Conservation (phyloP, 768 basidiomycete species). For the Tricholoma sp. region DNA sequence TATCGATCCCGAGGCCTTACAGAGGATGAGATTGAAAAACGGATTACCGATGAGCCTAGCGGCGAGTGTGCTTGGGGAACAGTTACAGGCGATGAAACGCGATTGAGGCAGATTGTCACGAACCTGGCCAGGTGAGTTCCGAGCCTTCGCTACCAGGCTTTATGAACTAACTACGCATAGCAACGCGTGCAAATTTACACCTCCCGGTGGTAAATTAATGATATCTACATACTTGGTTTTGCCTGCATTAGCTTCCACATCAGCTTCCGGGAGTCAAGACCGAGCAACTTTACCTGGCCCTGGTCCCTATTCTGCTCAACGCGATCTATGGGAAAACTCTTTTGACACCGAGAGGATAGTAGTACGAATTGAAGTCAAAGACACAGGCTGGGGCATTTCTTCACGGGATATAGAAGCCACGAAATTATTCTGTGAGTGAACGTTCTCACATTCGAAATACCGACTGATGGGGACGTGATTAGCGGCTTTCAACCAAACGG, state of each 20-base stretch:
- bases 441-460: neutral
- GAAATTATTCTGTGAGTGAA: slow-evolving; percentile 49
- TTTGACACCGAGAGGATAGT: slow-evolving; percentile 41
- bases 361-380: slow-evolving; percentile 62
- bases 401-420: slow-evolving; percentile 54
- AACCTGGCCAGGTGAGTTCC: slow-evolving; percentile 53
- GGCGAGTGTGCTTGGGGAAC: slow-evolving; percentile 36
- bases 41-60: slow-evolving; percentile 25
- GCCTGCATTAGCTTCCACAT: slow-evolving; percentile 6
- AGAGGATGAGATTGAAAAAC: slow-evolving; percentile 24
- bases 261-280: neutral
- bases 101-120: slow-evolving; percentile 60
- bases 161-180: slow-evolving; percentile 7
- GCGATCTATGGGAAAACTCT: neutral
- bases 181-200: slow-evolving; percentile 62
- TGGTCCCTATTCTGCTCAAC: neutral
- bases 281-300: neutral
- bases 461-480: neutral
- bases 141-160: neutral
- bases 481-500: slow-evolving; percentile 59
- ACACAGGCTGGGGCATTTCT: slow-evolving; percentile 59
- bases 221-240: slow-evolving; percentile 51
- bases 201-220: slow-evolving; percentile 45
- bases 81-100: slow-evolving; percentile 67
- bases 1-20: slow-evolving; percentile 39